phyloP scores from a whole-genome alignment of 495 filamentous ascomycete species.

The Aspergillus leporis region DNA sequence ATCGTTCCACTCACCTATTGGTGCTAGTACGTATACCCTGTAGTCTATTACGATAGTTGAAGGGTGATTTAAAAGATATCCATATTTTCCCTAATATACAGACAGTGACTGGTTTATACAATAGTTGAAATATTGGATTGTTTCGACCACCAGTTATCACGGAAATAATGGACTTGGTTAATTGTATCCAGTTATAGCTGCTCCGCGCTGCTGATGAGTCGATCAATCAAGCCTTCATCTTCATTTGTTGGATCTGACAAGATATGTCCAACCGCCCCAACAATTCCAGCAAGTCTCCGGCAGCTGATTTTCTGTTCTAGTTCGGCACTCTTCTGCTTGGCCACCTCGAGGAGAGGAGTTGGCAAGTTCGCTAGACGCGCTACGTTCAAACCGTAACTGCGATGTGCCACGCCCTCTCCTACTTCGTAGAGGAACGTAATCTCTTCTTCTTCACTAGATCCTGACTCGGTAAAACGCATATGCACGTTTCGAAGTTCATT shows the following conservation, averaged over 20 bases:
- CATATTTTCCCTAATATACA: not conserved
- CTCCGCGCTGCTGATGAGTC: slow-evolving; percentile 38
- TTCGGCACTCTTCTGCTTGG: slow-evolving; percentile 74
- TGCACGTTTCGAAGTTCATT: slow-evolving; percentile 73
- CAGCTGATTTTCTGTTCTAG: slow-evolving; percentile 72
- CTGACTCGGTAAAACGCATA: slow-evolving; percentile 73
- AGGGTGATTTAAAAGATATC: not conserved
- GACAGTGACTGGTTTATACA: not conserved
- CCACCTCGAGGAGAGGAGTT: slow-evolving; percentile 69
- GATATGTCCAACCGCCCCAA: slow-evolving; percentile 38
- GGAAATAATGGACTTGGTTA: not conserved
- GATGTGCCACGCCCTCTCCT: slow-evolving; percentile 84
- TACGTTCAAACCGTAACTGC: slow-evolving; percentile 93
- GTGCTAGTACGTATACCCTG: too few relatives aligned
- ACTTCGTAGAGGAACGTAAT: slow-evolving; percentile 86
- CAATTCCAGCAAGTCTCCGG: slow-evolving; percentile 52
- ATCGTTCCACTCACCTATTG: too few relatives aligned
- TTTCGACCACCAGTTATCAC: not conserved
- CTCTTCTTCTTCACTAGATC: slow-evolving; percentile 39
- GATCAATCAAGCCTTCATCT: slow-evolving; percentile 34
- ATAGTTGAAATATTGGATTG: not conserved
- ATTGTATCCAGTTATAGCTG: slow-evolving; percentile 30
- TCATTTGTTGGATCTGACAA: slow-evolving; percentile 31
- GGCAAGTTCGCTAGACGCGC: slow-evolving; percentile 85
- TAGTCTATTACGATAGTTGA: not conserved